phyloP scores from a whole-genome alignment of 768 basidiomycete genomes.

The Pleurotus sapidus region DNA sequence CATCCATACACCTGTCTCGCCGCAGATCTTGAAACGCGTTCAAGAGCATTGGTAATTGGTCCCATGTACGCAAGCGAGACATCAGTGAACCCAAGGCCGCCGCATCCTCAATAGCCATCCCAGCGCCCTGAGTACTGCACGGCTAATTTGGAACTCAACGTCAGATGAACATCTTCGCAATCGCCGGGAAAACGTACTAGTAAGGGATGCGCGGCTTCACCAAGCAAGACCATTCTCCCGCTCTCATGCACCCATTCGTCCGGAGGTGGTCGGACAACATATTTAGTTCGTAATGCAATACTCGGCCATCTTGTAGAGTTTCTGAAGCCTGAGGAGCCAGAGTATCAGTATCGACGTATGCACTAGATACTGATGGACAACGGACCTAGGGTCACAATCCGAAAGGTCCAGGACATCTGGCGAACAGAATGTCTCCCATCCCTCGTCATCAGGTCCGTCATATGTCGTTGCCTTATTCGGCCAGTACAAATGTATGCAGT shows the following conservation, averaged over 20 bases:
- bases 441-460: constrained; percentile 19
- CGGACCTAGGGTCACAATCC: constrained; percentile 29
- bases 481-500: constrained; percentile 35
- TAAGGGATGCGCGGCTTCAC: constrained; percentile 56
- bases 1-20: constrained; percentile 38
- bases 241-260: constrained; percentile 51
- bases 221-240: constrained; percentile 44
- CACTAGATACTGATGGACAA: constrained; percentile 9
- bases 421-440: constrained; percentile 31
- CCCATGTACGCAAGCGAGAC: constrained; percentile 37
- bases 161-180: not conserved
- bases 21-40: constrained; percentile 53
- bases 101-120: constrained; percentile 54
- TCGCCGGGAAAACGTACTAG: constrained; percentile 30
- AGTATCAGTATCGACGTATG: not conserved
- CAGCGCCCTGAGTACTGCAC: constrained; percentile 42
- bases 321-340: constrained; percentile 27
- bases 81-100: constrained; percentile 53
- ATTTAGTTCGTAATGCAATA: constrained; percentile 35
- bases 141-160: constrained; percentile 29
- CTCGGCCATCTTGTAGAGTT: constrained; percentile 29
- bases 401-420: constrained; percentile 30
- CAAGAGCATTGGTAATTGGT: constrained; percentile 46
- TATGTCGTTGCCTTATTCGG: constrained; percentile 26
- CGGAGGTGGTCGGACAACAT: constrained; percentile 27